These are phyloP conservation scores for Euphorbia schlechtendalii DNA, from an alignment of 441 rosid species.

Conservation along the genomic window DNA sequence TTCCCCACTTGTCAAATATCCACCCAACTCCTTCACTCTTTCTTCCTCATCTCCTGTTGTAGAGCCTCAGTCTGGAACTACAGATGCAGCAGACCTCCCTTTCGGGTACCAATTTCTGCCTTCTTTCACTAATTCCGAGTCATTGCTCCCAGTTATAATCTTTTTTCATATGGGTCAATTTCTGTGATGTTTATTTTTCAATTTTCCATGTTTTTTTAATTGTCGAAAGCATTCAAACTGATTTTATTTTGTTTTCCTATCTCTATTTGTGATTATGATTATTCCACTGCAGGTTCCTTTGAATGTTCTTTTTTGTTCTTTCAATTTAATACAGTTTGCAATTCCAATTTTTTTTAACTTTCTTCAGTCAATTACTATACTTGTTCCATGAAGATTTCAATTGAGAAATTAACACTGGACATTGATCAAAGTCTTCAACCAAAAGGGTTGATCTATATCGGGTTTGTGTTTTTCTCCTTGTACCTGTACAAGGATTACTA, in stretches of 20 bases:
- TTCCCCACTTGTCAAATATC: conserved; percentile 15
- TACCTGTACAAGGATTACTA: too few relatives aligned
- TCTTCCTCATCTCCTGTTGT: conserved; percentile 33
- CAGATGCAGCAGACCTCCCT: conserved; percentile 24
- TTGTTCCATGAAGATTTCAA: background rate
- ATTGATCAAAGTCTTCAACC: background rate
- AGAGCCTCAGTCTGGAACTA: conserved; percentile 25
- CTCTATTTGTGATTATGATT: too few relatives aligned
- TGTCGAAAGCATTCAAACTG: too few relatives aligned
- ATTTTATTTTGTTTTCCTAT: too few relatives aligned
- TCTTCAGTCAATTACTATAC: too few relatives aligned
- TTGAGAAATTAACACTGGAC: background rate
- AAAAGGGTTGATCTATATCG: background rate
- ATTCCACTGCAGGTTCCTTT: too few relatives aligned
- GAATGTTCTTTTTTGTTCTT: too few relatives aligned
- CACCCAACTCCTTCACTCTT: conserved; percentile 21
- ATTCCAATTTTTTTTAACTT: too few relatives aligned
- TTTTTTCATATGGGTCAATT: background rate
- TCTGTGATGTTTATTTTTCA: background rate
- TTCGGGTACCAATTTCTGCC: conserved; percentile 32
- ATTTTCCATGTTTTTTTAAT: background rate
- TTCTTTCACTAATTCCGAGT: background rate
- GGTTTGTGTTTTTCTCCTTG: background rate
- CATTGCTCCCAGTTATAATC: background rate
- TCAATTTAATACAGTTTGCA: too few relatives aligned